Conservation (phyloP, 2,329 filamentous ascomycete genomes). For the Pseudogymnoascus sp. region DNA sequence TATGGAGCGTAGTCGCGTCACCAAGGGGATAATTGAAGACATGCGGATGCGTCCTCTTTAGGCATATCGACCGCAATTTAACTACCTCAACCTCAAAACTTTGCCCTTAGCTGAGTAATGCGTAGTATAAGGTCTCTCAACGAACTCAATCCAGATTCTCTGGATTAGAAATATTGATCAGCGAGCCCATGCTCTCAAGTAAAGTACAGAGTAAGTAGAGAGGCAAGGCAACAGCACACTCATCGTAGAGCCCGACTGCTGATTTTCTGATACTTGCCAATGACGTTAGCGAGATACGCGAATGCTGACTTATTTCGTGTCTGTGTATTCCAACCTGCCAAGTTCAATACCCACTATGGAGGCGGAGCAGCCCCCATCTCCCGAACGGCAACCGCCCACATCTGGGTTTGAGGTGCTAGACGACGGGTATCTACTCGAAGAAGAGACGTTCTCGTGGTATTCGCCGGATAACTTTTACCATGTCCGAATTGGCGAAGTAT, state of each 20-base stretch:
- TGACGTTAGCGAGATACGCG: not conserved
- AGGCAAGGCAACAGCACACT: not conserved
- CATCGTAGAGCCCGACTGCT: not conserved
- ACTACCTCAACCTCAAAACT: no score
- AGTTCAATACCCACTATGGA: not conserved
- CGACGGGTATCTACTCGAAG: conserved; percentile 16
- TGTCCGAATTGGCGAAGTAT: conserved; percentile 20
- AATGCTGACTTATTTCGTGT: not conserved
- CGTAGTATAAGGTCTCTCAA: no score
- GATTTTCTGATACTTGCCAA: not conserved
- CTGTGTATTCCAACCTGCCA: not conserved
- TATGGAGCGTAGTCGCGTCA: not conserved
- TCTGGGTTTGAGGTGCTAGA: not conserved
- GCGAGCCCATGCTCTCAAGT: no score
- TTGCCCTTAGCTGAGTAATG: no score
- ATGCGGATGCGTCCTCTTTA: not conserved
- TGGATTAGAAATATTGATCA: no score
- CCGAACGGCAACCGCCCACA: not conserved
- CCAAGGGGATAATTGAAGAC: not conserved
- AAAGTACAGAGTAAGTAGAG: no score
- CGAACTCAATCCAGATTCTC: no score
- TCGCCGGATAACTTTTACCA: conserved; percentile 20
- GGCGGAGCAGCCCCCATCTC: not conserved
- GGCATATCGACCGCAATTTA: no score
- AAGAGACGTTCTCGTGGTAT: conserved; percentile 21